Evolutionary conservation across 2,329 filamentous ascomycete genomes (phyloP), one percentile per base, ranked within the genome.

Genomic region (Penicillium sp.): DNA sequence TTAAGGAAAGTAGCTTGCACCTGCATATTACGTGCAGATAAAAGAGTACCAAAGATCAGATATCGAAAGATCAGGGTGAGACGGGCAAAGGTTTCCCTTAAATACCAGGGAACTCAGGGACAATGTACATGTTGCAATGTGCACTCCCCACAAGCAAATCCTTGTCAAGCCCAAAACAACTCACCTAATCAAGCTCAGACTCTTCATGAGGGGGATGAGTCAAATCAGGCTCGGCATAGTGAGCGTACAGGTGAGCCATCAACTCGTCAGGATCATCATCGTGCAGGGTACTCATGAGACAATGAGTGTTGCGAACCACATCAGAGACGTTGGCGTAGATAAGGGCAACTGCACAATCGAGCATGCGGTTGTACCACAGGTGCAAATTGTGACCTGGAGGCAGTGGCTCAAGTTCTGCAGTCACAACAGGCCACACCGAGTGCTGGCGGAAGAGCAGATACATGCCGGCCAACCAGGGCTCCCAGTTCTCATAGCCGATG

Each of bases 311-410:
- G 4, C 48, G 48, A 9, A 51, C 22, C 10, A 37, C 33, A 2
- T 35, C 19, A 2, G 51, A 51, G 22, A 55, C 44, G 6, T 48
- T 45, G 32, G 19, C 8, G 6, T 43, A 55, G 17, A 55, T 49
- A 2, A 51, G 28, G 0, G 35, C 33, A 1, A 51, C 9, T 9
- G 53, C 48, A 21, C 43, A 46, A 7, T 40, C 34, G 15, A 41
- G 3, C 51, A 51, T 53, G 12, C 31, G 53, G 6, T 48, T 28
- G 13, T 53, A 55, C 53, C 51, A 55, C 1, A 38, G 3, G 19
- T 37, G 41, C 19, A 53, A 21, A 6, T 51, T 34, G 15, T 55
- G 53, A 2, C 15, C 3, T 6, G 21, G 19, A 3, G 34, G 12
- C 1, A 54, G 43, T 13, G 47, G 48, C 24, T 43, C 17, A 7